Base-by-base conservation (phyloP, 23 red algal genomes). In the Gracilariopsis chorda region DNA sequence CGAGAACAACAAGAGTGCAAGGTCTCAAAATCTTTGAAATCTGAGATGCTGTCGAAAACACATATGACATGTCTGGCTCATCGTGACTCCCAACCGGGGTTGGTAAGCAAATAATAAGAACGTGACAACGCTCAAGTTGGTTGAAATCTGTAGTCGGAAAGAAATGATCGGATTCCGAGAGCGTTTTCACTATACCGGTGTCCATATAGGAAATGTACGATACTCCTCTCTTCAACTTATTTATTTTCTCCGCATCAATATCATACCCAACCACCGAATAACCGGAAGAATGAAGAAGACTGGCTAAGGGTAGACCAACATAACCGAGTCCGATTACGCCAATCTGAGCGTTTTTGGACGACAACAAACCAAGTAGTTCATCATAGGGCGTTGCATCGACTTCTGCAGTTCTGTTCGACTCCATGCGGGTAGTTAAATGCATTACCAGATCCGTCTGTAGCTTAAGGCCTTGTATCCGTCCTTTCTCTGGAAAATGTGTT, bases 291-390 rank as follows among this genome's bases (percentile, higher is more conserved):
- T 95, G 93, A 45, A 91, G 46, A 47, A 72, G 57, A 37, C 73
- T 58, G 21, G 62, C 84, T 11, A 95, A 86, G 35, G 93, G 93
- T 30, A 95, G 88, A 20, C 93, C 93, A 32, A 95, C 93, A 63
- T 95, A 95, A 44, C 93, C 93, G 40, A 95, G 86, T 36, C 93
- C 93, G 63, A 95, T 73, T 13, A 95, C 76, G 28, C 85, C 93
- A 29, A 95, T 65, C 11, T 20, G 24, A 0, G 83, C 92, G 2
- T 51, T 61, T 35, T 51, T 65, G 17, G 46, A 44, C 28, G 46
- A 45, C 36, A 92, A 48, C 24, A 67, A 35, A 16, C 48, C 52
- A 29, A 57, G 71, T 42, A 91, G 74, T 10, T 23, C 28, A 20
- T 65, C 51, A 37, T 34, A 86, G 11, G 49, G 56, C 17, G 48